Evolutionary conservation across 169 alveolate genomes (phyloP).

Genomic region (Miamiensis avidus): DNA sequence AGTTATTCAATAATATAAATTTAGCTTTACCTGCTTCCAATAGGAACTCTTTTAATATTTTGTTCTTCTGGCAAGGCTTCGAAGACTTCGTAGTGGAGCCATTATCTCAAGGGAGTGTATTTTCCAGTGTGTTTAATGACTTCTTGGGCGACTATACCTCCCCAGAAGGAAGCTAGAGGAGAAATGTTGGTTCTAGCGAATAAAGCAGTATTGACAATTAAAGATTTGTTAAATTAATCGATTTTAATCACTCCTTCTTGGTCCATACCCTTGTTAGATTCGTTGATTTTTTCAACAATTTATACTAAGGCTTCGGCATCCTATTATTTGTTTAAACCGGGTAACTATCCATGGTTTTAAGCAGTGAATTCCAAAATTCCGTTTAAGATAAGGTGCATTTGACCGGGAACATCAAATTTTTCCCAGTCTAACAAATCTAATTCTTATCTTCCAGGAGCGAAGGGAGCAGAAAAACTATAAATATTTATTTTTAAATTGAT

Average conservation of each 20-base stretch:
- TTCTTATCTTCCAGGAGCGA: constrained; percentile 68
- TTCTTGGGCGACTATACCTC: constrained; percentile 98
- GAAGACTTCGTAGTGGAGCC: constrained; percentile 95
- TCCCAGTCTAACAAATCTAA: constrained; percentile 92
- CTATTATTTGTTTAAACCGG: constrained; percentile 68
- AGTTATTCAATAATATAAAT: too few species aligned
- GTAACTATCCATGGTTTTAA: constrained; percentile 63
- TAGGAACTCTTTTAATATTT: too few species aligned
- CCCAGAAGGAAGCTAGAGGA: constrained; percentile 96
- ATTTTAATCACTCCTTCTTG: constrained; percentile 67
- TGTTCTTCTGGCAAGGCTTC: constrained; percentile 84
- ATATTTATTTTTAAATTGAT: neutral
- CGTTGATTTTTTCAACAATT: constrained; percentile 69
- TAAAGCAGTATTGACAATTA: constrained; percentile 79
- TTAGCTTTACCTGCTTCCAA: too few species aligned
- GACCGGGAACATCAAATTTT: constrained; percentile 96
- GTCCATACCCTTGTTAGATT: constrained; percentile 38
- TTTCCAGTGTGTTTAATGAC: constrained; percentile 98
- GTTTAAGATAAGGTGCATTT: constrained; percentile 90
- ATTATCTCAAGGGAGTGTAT: constrained; percentile 96
- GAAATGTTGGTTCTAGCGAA: constrained; percentile 86
- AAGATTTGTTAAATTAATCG: constrained; percentile 85
- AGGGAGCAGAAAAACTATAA: constrained; percentile 74
- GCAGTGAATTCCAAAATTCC: constrained; percentile 78
- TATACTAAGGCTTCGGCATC: constrained; percentile 71